phyloP scores from a whole-genome alignment of 2,329 filamentous ascomycete genomes.

The Kalaharituber pfeilii region DNA sequence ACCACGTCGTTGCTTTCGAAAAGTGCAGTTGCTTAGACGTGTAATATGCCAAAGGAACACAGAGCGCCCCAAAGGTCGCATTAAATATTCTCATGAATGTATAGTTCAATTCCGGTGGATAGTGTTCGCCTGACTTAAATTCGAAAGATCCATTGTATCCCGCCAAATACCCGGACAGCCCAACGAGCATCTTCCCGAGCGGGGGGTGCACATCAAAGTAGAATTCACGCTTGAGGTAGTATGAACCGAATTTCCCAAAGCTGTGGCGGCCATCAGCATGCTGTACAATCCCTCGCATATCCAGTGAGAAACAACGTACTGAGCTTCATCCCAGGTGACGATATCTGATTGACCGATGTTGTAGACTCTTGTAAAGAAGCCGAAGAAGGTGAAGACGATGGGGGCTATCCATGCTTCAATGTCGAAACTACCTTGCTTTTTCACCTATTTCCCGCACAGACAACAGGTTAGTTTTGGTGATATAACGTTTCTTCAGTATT shows the following conservation, averaged over 20 bases:
- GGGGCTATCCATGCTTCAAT: slow-evolving; percentile 47
- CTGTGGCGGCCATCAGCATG: slow-evolving; percentile 29
- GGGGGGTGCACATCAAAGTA: slow-evolving; percentile 97
- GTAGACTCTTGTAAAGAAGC: slow-evolving; percentile 50
- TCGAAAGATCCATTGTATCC: slow-evolving; percentile 99
- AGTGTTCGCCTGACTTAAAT: slow-evolving; percentile 95
- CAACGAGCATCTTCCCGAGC: slow-evolving; percentile 95
- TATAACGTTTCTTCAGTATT: too few relatives aligned
- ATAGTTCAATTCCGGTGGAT: slow-evolving; percentile 85
- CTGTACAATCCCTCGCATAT: not conserved
- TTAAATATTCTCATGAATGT: slow-evolving; percentile 99
- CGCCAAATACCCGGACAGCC: slow-evolving; percentile 84
- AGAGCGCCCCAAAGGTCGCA: slow-evolving; percentile 79
- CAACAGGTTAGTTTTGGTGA: too few relatives aligned
- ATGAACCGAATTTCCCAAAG: slow-evolving; percentile 94
- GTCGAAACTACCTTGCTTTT: slow-evolving; percentile 25
- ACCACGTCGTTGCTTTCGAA: slow-evolving; percentile 73
- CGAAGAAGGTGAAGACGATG: slow-evolving; percentile 42
- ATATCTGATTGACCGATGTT: slow-evolving; percentile 52
- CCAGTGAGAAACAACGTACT: slow-evolving; percentile 32
- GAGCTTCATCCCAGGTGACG: slow-evolving; percentile 48
- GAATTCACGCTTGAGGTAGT: slow-evolving; percentile 98
- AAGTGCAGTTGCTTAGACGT: slow-evolving; percentile 85
- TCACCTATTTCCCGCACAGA: too few relatives aligned
- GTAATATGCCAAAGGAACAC: slow-evolving; percentile 84